Percentiles rank a stretch among this genome's conserved stretches.
Evolutionary conservation across 2,329 filamentous ascomycete species (phyloP).

Genomic region (Fusarium devonianum): DNA sequence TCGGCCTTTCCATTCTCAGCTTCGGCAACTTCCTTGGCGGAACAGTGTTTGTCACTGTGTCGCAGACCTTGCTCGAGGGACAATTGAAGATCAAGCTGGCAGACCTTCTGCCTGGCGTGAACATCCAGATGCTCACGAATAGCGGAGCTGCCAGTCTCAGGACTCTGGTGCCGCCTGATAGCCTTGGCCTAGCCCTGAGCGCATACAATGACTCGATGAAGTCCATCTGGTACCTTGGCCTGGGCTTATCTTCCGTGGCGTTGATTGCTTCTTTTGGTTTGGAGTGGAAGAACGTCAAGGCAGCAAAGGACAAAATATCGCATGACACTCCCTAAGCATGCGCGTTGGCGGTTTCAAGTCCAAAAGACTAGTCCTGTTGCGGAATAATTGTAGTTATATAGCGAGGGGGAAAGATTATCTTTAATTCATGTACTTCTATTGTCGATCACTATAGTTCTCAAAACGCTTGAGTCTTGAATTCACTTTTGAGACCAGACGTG

Average conservation of each 20-base stretch:
- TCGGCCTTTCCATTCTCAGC: slow-evolving; percentile 15
- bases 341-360: neutral
- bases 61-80: slow-evolving; percentile 8
- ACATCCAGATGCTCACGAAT: slow-evolving; percentile 2
- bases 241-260: slow-evolving; percentile 7
- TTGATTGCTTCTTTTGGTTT: slow-evolving; percentile 1
- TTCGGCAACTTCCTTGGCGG: slow-evolving; percentile 11
- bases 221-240: slow-evolving; percentile 12
- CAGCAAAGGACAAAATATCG: neutral
- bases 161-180: slow-evolving; percentile 5
- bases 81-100: slow-evolving; percentile 5
- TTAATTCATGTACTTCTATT: too few species aligned
- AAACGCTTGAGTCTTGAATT: too few species aligned
- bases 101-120: neutral
- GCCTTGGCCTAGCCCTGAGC: neutral
- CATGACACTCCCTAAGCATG: fast-evolving
- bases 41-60: slow-evolving; percentile 18
- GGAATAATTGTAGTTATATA: too few species aligned
- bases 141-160: slow-evolving; percentile 9
- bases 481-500: too few species aligned
- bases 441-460: too few species aligned
- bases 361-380: too few species aligned
- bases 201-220: slow-evolving; percentile 22
- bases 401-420: too few species aligned
- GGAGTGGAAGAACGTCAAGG: slow-evolving; percentile 22